These are phyloP conservation scores for Claviceps spartinae DNA, from an alignment of 2,329 filamentous ascomycete genomes.

Conservation along the genomic window DNA sequence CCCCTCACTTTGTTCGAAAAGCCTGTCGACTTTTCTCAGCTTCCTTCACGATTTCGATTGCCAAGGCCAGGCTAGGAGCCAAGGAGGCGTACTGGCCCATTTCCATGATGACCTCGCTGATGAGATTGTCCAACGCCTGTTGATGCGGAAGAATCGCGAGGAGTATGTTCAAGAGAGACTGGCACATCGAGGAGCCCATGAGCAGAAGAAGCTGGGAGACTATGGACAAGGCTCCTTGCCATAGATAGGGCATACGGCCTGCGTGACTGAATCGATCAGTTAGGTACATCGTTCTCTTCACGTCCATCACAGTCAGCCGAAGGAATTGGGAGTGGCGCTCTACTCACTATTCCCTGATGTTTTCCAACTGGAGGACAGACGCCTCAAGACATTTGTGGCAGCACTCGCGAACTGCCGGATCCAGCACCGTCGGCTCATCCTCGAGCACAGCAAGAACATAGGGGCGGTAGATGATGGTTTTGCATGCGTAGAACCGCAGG, in stretches of 20 bases:
- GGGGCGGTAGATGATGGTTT: slow-evolving; percentile 74
- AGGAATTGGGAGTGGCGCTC: neutral
- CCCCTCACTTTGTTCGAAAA: too few relatives aligned
- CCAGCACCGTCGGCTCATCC: slow-evolving; percentile 58
- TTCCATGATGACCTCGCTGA: slow-evolving; percentile 63
- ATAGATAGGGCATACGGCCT: slow-evolving; percentile 74
- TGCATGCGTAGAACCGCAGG: slow-evolving; percentile 70
- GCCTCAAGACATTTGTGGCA: slow-evolving; percentile 74
- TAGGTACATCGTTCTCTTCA: slow-evolving; percentile 4
- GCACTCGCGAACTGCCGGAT: slow-evolving; percentile 60
- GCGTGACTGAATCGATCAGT: slow-evolving; percentile 41
- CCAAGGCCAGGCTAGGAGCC: slow-evolving; percentile 61
- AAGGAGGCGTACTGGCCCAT: slow-evolving; percentile 61
- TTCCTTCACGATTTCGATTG: slow-evolving; percentile 70
- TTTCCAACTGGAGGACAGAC: slow-evolving; percentile 64
- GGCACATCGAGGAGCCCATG: slow-evolving; percentile 75
- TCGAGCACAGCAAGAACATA: slow-evolving; percentile 71
- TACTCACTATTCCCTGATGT: slow-evolving; percentile 62
- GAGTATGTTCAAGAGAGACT: slow-evolving; percentile 54
- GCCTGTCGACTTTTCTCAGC: slow-evolving; percentile 41
- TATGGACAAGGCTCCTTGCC: slow-evolving; percentile 73
- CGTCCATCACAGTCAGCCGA: neutral
- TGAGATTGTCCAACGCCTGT: slow-evolving; percentile 58
- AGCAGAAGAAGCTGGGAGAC: slow-evolving; percentile 70
- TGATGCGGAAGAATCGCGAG: slow-evolving; percentile 39